phyloP scores from a whole-genome alignment of 192 early-diverging fungal species.

The Lunasporangiospora selenospora region DNA sequence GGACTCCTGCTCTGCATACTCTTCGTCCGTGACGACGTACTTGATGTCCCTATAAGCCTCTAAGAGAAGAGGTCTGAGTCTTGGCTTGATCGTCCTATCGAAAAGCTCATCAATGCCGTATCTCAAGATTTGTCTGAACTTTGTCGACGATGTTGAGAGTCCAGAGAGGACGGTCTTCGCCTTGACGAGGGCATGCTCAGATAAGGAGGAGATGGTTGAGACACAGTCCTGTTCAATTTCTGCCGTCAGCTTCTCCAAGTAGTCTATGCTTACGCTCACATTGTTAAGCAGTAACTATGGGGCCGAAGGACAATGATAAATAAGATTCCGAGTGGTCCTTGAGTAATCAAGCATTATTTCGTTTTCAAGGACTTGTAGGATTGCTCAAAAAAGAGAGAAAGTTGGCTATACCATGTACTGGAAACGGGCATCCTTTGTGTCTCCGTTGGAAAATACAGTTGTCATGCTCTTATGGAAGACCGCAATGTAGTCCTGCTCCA shows the following conservation, averaged over 20 bases:
- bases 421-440: constrained; percentile 62
- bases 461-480: constrained; percentile 67
- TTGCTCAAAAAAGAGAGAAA: neutral
- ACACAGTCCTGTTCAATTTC: constrained; percentile 67
- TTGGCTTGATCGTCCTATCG: constrained; percentile 77
- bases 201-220: constrained; percentile 52
- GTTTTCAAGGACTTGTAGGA: neutral
- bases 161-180: constrained; percentile 64
- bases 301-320: neutral
- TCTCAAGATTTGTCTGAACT: constrained; percentile 70
- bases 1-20: constrained; percentile 83
- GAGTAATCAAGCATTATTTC: neutral
- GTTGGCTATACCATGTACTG: constrained; percentile 65
- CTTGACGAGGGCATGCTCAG: constrained; percentile 58
- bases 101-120: constrained; percentile 82
- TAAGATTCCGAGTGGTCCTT: neutral
- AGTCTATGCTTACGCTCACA: constrained; percentile 82
- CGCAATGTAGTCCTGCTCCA: constrained; percentile 75
- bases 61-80: constrained; percentile 78
- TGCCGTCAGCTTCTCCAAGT: constrained; percentile 75
- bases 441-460: constrained; percentile 56
- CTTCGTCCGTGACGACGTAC: constrained; percentile 91
- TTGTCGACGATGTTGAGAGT: constrained; percentile 63
- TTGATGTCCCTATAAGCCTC: constrained; percentile 86
- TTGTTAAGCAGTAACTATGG: constrained; percentile 84